Evolutionary conservation across 2,329 filamentous ascomycete species (phyloP).

Genomic region (Sclerotinia spermophila): DNA sequence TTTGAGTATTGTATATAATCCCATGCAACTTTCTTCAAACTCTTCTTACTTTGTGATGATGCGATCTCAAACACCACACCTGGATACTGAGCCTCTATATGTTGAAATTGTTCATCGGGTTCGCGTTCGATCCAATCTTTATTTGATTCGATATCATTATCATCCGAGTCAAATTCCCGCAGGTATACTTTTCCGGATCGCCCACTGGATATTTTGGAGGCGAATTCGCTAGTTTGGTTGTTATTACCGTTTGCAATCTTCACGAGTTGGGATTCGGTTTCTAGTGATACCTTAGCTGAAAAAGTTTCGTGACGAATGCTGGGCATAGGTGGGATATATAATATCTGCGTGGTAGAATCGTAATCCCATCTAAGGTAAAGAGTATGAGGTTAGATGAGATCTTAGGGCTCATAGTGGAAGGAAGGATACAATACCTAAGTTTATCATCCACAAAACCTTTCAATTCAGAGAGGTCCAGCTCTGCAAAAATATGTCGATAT

Average conservation of each 20-base stretch:
- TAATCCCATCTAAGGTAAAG: background rate
- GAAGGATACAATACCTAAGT: background rate
- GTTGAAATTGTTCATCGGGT: conserved; percentile 21
- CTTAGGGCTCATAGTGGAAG: too few species aligned
- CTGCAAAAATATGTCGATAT: background rate
- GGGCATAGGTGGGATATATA: background rate
- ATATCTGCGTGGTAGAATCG: background rate
- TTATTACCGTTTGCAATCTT: background rate
- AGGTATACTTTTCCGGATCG: background rate
- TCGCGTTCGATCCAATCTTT: conserved; percentile 11
- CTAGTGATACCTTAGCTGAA: background rate
- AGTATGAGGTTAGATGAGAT: too few species aligned
- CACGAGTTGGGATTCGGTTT: background rate
- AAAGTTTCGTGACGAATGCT: background rate
- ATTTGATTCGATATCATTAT: background rate
- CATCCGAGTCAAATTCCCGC: background rate
- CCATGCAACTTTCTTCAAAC: conserved; percentile 20
- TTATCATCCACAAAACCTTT: background rate
- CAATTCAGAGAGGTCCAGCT: background rate
- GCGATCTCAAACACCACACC: conserved; percentile 24
- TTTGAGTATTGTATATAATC: conserved; percentile 25
- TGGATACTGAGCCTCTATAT: conserved; percentile 22
- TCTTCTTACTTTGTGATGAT: conserved; percentile 23
- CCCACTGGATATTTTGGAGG: background rate
- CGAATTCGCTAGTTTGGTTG: background rate